Evolutionary conservation across 192 early-diverging fungal species (phyloP), one percentile per base, ranked within the genome.

Genomic region (Backusella mclennaniae): DNA sequence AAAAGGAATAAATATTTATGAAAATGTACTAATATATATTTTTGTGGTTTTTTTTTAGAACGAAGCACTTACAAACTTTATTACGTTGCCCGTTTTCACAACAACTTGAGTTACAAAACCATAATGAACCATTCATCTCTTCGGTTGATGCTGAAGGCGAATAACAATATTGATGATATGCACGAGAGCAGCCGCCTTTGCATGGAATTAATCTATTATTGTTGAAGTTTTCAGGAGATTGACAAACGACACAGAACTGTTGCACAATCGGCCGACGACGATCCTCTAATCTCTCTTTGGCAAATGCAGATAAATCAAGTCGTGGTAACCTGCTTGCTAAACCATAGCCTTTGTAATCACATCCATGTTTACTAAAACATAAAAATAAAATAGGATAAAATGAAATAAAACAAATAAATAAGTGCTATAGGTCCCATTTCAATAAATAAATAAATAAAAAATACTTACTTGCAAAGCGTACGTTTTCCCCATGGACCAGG

Each of bases 401-500:
- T n/a, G 15, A 49, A 49, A 49, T 19, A 49, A 49, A 49, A 49
- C 46, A 49, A 49, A 72, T 56, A 21, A 56, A 73, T 59, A 56
- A 56, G 19, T 63, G 42, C 15, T 4, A 44, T 6, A 66, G 26
- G n/a, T 42, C 8, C 19, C 35, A 71, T 71, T 66, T 41, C 36
- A 59, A n/a, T 29, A 36, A 12, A 59, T 41, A 36, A 17, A 21
- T 74, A 36, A 63, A 66, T 73, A 59, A 52, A 52, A 4, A 56
- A 23, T 21, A 87, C 83, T 76, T 85, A 90, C 89, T 96, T 96
- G 93, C 95, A 96, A 63, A 96, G 83, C 17, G 95, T 95, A 73
- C 93, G 89, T 86, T 95, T 95, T 33, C 95, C 95, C 95, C 95
- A 96, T 72, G 95, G 95, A 3, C 95, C 95, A 9, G 93, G 95